Conservation (phyloP, 495 filamentous ascomycete species). For the Penicillium soppii region DNA sequence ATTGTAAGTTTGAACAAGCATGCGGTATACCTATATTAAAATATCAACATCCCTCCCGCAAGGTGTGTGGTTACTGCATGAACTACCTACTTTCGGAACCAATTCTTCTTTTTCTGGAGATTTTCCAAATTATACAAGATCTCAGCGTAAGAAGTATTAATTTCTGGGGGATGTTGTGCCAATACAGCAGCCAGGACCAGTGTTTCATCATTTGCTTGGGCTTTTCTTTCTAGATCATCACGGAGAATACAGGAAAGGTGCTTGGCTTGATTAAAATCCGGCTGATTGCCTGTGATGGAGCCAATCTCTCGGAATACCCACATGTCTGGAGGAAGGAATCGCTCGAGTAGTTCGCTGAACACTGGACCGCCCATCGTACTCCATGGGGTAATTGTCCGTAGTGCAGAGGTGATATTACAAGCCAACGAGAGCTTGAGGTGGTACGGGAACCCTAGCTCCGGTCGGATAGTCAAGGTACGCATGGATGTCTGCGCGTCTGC, state of each 20-base stretch:
- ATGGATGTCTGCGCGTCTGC: constrained; percentile 21
- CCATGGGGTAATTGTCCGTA: constrained; percentile 27
- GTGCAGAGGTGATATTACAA: constrained; percentile 21
- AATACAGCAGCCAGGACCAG: constrained; percentile 15
- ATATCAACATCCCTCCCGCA: too few species aligned
- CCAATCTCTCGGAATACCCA: constrained; percentile 23
- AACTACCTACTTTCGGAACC: constrained; percentile 9
- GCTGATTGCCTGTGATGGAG: constrained; percentile 16
- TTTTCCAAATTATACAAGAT: constrained; percentile 11
- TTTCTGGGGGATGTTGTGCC: constrained; percentile 1
- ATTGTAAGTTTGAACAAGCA: constrained; percentile 13
- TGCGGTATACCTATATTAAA: constrained; percentile 7
- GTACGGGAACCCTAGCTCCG: constrained; percentile 17
- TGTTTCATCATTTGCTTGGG: constrained; percentile 13
- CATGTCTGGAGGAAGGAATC: constrained; percentile 15
- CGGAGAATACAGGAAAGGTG: constrained; percentile 25
- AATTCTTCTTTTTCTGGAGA: constrained; percentile 8
- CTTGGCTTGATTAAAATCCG: constrained; percentile 13
- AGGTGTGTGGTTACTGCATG: not conserved
- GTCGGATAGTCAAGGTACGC: constrained; percentile 15
- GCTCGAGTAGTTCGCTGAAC: constrained; percentile 10
- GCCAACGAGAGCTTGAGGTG: constrained; percentile 23
- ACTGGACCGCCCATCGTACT: constrained; percentile 9
- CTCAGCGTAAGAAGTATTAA: constrained; percentile 10
- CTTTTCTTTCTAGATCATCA: constrained; percentile 10